These are phyloP conservation scores for Phytophthora crassamura DNA, from an alignment of 352 stramenopile species.

Conservation along the genomic window DNA sequence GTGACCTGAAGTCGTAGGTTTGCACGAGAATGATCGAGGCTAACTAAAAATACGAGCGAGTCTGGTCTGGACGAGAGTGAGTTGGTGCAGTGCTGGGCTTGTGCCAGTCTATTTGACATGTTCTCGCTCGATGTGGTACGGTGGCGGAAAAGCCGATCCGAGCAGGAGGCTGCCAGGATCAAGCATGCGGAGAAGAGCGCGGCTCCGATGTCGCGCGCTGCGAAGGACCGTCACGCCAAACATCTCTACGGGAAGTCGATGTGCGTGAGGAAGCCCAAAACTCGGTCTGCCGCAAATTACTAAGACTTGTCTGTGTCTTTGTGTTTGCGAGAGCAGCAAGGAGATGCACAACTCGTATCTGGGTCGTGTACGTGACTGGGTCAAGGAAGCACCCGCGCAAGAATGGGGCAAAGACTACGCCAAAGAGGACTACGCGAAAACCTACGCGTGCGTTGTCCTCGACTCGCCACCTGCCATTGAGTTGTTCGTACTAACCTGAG, in stretches of 20 bases:
- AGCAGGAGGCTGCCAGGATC: constrained; percentile 41
- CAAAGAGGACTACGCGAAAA: constrained; percentile 53
- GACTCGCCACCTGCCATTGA: neutral
- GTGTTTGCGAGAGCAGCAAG: constrained; percentile 40
- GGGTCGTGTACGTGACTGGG: constrained; percentile 62
- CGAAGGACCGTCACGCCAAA: constrained; percentile 47
- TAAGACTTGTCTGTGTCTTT: neutral
- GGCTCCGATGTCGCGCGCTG: constrained; percentile 27
- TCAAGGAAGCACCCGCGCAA: constrained; percentile 44
- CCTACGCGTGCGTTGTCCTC: constrained; percentile 52
- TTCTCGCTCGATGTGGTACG: constrained; percentile 68
- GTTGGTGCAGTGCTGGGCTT: constrained; percentile 4
- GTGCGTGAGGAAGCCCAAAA: constrained; percentile 25
- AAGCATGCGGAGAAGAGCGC: constrained; percentile 37
- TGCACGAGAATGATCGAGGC: neutral
- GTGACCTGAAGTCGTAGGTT: neutral
- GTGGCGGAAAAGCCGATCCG: constrained; percentile 49
- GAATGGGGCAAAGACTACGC: constrained; percentile 66
- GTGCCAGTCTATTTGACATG: constrained; percentile 31
- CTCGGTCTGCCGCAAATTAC: neutral
- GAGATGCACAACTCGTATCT: constrained; percentile 77
- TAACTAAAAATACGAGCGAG: constrained; percentile 22
- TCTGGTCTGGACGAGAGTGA: neutral
- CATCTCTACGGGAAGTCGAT: constrained; percentile 66
- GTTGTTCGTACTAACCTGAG: neutral